A percentile compares a stretch with the other conserved stretches of the same genome.
Evolutionary conservation across 169 alveolate genomes (phyloP).

Genomic region (Eimeria praecox): DNA sequence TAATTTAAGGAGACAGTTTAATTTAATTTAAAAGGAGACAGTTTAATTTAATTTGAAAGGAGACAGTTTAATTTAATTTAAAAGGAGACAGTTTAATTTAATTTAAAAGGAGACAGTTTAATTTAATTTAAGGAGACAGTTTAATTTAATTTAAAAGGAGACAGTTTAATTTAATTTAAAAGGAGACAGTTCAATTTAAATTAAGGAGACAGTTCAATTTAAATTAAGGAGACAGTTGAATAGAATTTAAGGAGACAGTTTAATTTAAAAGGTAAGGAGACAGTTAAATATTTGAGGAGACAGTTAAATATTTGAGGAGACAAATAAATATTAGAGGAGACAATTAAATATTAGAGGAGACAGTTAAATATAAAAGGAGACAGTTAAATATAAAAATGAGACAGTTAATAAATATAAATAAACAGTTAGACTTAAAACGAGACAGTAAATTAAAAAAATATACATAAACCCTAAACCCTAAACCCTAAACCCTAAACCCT

Average conservation of each 20-base stretch:
- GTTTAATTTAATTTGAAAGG: neutral
- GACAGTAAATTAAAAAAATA: neutral
- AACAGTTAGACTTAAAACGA: neutral
- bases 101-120: neutral
- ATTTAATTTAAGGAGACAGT: too few relatives aligned
- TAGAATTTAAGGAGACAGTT: neutral
- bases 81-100: neutral
- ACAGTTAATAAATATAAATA: neutral
- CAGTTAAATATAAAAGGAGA: neutral
- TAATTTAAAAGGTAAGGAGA: neutral
- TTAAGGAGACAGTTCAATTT: too few relatives aligned
- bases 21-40: neutral
- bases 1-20: neutral
- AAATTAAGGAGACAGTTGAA: too few relatives aligned
- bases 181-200: neutral
- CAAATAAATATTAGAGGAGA: neutral
- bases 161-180: neutral
- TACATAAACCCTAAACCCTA: constrained; percentile 4
- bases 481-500: constrained; percentile 18
- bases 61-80: neutral
- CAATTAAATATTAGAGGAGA: neutral
- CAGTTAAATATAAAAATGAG: neutral
- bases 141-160: neutral
- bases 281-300: neutral
- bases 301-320: neutral